Evolutionary conservation across 768 basidiomycete species (phyloP).

Genomic region (Mycena metata): DNA sequence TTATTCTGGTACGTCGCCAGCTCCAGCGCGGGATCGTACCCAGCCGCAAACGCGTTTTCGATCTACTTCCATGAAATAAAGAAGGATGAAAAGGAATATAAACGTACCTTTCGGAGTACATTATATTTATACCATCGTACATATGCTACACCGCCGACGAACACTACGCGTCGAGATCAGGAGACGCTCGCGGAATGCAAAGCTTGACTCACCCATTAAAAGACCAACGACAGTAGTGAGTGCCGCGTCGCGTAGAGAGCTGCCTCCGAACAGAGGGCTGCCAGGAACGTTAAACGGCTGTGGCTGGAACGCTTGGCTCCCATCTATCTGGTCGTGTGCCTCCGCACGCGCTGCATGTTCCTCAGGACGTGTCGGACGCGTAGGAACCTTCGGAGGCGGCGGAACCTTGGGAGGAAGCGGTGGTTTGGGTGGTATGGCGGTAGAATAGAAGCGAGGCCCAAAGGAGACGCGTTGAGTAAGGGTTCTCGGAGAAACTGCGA

Average conservation of each 20-base stretch:
- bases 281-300: constrained; percentile 35
- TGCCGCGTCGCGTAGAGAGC: constrained; percentile 58
- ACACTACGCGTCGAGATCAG: constrained; percentile 56
- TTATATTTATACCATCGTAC: constrained; percentile 86
- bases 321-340: constrained; percentile 20
- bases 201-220: constrained; percentile 61
- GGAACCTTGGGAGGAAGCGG: too few relatives aligned
- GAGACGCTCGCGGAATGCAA: not conserved
- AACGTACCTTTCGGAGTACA: constrained; percentile 81
- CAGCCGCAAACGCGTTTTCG: constrained; percentile 80
- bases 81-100: not conserved
- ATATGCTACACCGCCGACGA: constrained; percentile 80
- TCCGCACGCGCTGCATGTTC: not conserved
- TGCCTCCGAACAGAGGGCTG: constrained; percentile 33
- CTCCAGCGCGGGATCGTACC: constrained; percentile 88
- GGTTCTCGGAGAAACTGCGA: not conserved
- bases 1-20: constrained; percentile 66
- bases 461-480: not conserved
- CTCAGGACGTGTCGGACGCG: constrained; percentile 8
- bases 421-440: not conserved
- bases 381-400: constrained; percentile 11
- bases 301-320: constrained; percentile 31
- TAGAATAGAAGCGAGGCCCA: constrained; percentile 8
- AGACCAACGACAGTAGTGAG: constrained; percentile 74
- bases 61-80: constrained; percentile 61